Percentiles rank a stretch among this genome's conserved stretches.
phyloP scores from a whole-genome alignment of 2,329 filamentous ascomycete species.

The Dichotomopilus funicola region DNA sequence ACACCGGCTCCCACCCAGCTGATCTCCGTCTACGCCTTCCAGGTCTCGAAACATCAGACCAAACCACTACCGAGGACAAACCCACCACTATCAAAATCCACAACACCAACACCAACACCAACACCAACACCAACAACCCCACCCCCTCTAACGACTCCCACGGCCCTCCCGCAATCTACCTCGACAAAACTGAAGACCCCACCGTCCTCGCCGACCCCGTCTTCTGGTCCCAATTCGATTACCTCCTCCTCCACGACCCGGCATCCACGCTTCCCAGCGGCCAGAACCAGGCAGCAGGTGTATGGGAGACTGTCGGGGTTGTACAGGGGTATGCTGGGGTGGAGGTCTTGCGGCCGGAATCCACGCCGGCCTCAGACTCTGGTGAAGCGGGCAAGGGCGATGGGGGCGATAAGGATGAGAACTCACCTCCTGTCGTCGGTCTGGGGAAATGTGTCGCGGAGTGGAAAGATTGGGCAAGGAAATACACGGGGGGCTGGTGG shows the following conservation, averaged over 20 bases:
- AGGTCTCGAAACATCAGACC: constrained; percentile 19
- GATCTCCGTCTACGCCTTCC: neutral
- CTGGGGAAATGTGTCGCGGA: constrained; percentile 36
- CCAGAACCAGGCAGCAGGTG: constrained; percentile 38
- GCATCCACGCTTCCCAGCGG: constrained; percentile 5
- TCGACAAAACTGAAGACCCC: constrained; percentile 59
- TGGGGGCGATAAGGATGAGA: too few relatives aligned
- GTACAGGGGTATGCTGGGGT: constrained; percentile 54
- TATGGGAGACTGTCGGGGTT: constrained; percentile 51
- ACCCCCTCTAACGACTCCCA: neutral
- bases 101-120: too few relatives aligned
- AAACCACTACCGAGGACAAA: neutral
- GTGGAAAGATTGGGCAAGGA: constrained; percentile 37
- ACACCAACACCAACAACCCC: too few relatives aligned
- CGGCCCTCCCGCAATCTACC: constrained; percentile 24
- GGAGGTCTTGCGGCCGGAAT: constrained; percentile 46
- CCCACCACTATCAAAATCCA: neutral
- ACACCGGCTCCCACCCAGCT: constrained; percentile 24
- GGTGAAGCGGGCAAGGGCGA: neutral
- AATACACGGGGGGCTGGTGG: constrained; percentile 56
- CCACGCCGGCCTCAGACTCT: constrained; percentile 6
- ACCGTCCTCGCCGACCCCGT: constrained; percentile 36
- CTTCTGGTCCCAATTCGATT: constrained; percentile 62
- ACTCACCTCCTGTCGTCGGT: constrained; percentile 35
- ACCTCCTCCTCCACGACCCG: constrained; percentile 51